These are phyloP conservation scores for Rossbeevera mucosa DNA, from an alignment of 768 basidiomycete genomes.

Conservation along the genomic window DNA sequence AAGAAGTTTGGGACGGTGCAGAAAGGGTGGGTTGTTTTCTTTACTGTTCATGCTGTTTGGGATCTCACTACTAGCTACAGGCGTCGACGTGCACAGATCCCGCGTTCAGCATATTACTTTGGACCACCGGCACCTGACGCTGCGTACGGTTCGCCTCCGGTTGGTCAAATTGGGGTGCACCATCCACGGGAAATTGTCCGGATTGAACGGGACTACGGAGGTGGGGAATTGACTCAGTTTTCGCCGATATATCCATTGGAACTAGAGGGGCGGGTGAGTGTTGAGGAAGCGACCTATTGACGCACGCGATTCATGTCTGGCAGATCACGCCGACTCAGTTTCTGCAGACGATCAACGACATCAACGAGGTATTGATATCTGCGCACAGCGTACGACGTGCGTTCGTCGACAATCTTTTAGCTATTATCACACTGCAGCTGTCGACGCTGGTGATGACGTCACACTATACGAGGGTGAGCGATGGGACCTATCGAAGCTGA, in stretches of 20 bases:
- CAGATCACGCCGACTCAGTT: constrained; percentile 92
- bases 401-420: constrained; percentile 73
- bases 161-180: constrained; percentile 84
- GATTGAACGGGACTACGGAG: constrained; percentile 87
- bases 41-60: not conserved
- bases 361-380: constrained; percentile 84
- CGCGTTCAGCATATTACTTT: constrained; percentile 80
- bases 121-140: constrained; percentile 73
- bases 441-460: constrained; percentile 63
- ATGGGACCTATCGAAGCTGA: constrained; percentile 1
- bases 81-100: constrained; percentile 48
- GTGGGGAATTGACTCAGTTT: constrained; percentile 90
- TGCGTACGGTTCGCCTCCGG: constrained; percentile 74
- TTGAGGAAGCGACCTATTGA: not conserved
- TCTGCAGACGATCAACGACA: constrained; percentile 80
- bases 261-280: constrained; percentile 83
- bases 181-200: constrained; percentile 90
- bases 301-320: not conserved
- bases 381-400: constrained; percentile 76
- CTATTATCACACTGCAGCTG: constrained; percentile 76
- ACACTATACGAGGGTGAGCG: constrained; percentile 76
- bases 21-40: constrained; percentile 36
- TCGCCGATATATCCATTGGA: constrained; percentile 86
- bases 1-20: constrained; percentile 43
- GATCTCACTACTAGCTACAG: constrained; percentile 25